These are phyloP conservation scores for Colletotrichum shisoi DNA, from an alignment of 2,329 filamentous ascomycete species.

Conservation along the genomic window DNA sequence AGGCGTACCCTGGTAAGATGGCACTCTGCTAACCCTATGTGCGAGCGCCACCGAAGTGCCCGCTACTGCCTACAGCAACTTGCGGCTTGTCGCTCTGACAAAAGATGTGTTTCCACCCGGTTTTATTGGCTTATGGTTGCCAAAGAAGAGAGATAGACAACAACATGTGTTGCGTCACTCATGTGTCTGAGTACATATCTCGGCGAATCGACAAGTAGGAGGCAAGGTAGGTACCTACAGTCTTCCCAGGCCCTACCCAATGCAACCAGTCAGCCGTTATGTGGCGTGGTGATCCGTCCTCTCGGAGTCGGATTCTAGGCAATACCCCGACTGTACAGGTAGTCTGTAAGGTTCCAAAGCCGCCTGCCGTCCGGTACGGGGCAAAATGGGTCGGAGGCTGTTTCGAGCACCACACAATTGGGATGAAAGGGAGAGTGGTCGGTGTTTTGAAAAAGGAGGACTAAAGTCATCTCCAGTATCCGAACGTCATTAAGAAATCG, in stretches of 20 bases:
- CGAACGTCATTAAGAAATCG: no score
- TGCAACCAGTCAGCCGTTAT: not conserved
- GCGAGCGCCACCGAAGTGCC: not conserved
- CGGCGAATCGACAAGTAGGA: not conserved
- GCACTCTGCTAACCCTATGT: not conserved
- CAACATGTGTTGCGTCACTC: not conserved
- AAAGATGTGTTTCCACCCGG: no score
- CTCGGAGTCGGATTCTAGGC: constrained; percentile 1
- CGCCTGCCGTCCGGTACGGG: not conserved
- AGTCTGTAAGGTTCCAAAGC: not conserved
- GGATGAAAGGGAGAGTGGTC: no score
- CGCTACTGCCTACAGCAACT: constrained; percentile 1
- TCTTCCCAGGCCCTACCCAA: not conserved
- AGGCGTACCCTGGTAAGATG: not conserved
- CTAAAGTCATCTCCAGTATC: not conserved
- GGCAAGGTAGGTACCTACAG: not conserved
- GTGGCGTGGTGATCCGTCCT: not conserved
- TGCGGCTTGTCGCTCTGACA: not conserved
- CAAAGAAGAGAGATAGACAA: not conserved
- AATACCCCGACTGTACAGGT: not conserved
- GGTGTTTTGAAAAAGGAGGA: not conserved
- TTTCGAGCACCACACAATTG: not conserved
- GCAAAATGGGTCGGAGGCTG: not conserved
- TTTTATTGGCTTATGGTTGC: not conserved
- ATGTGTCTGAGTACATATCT: not conserved